Evolutionary conservation across 2,329 filamentous ascomycete species (phyloP).

Genomic region (Fusarium sp.): DNA sequence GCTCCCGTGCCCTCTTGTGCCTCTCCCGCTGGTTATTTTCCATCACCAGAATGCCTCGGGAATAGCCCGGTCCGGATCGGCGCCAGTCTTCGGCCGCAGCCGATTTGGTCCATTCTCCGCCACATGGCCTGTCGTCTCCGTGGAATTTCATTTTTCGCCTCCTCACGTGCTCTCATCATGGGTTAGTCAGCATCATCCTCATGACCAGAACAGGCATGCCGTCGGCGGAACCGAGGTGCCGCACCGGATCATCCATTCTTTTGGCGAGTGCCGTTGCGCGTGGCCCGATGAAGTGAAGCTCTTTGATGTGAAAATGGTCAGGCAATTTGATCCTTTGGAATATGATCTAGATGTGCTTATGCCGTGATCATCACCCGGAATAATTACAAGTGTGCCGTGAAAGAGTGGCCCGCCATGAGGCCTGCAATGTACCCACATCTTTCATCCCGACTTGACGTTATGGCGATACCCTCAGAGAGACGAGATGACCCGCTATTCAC

Average conservation of each 20-base stretch:
- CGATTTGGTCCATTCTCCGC: slow-evolving; percentile 13
- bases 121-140: slow-evolving; percentile 9
- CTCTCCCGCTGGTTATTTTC: background rate
- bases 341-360: slow-evolving; percentile 9
- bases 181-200: slow-evolving; percentile 3
- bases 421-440: background rate
- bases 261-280: slow-evolving; percentile 1
- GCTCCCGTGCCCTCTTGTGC: background rate
- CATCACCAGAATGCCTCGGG: background rate
- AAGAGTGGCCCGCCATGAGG: background rate
- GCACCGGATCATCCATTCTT: background rate
- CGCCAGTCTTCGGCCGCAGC: slow-evolving; percentile 8
- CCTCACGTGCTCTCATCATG: slow-evolving; percentile 18
- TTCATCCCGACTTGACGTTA: background rate
- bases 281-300: slow-evolving; percentile 1
- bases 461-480: background rate
- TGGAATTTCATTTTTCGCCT: background rate
- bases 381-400: background rate
- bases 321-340: slow-evolving; percentile 10
- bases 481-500: background rate
- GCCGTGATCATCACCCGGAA: background rate
- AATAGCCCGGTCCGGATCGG: slow-evolving; percentile 7
- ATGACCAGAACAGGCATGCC: slow-evolving; percentile 6
- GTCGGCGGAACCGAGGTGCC: slow-evolving; percentile 19
- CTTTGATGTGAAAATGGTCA: background rate